Evolutionary conservation across 352 stramenopile species (phyloP).

Genomic region (Phytophthora pluvialis): DNA sequence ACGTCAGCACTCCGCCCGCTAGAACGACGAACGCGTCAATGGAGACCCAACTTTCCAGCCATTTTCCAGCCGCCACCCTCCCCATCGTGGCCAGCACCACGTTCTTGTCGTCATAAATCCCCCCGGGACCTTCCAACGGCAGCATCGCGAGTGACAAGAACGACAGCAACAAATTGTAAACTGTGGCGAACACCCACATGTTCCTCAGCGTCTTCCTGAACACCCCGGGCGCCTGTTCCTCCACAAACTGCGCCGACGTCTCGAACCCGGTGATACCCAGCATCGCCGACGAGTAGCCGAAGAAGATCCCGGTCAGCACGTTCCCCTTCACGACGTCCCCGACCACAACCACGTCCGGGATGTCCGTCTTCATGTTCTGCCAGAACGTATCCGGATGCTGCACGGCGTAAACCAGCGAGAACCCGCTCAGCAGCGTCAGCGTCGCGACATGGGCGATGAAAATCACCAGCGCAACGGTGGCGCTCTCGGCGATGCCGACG

Average conservation of each 20-base stretch:
- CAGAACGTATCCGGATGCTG: slow-evolving; percentile 62
- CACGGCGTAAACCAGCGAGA: slow-evolving; percentile 66
- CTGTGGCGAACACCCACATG: slow-evolving; percentile 87
- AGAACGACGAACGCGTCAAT: slow-evolving; percentile 92
- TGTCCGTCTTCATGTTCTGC: slow-evolving; percentile 73
- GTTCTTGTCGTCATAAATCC: slow-evolving; percentile 74
- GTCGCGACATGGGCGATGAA: slow-evolving; percentile 86
- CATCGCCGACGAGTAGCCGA: slow-evolving; percentile 86
- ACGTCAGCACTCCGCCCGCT: slow-evolving; percentile 85
- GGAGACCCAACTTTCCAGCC: slow-evolving; percentile 75
- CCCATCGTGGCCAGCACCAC: slow-evolving; percentile 85
- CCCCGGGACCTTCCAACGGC: slow-evolving; percentile 58
- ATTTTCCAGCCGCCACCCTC: slow-evolving; percentile 49
- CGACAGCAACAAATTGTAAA: slow-evolving; percentile 90
- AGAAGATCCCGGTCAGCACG: slow-evolving; percentile 72
- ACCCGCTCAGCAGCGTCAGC: slow-evolving; percentile 72
- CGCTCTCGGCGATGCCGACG: slow-evolving; percentile 88
- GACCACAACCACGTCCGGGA: slow-evolving; percentile 54
- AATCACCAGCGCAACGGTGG: slow-evolving; percentile 83
- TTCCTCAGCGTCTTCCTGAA: slow-evolving; percentile 83
- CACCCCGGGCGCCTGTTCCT: slow-evolving; percentile 87
- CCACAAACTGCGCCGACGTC: slow-evolving; percentile 91
- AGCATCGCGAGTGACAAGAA: slow-evolving; percentile 85
- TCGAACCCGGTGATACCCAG: slow-evolving; percentile 93
- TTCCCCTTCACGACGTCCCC: slow-evolving; percentile 58